Percentiles rank a stretch among this genome's conserved stretches.
Evolutionary conservation across 805 yeast genomes (phyloP).

Genomic region (Sporopachydermia lactativora): DNA sequence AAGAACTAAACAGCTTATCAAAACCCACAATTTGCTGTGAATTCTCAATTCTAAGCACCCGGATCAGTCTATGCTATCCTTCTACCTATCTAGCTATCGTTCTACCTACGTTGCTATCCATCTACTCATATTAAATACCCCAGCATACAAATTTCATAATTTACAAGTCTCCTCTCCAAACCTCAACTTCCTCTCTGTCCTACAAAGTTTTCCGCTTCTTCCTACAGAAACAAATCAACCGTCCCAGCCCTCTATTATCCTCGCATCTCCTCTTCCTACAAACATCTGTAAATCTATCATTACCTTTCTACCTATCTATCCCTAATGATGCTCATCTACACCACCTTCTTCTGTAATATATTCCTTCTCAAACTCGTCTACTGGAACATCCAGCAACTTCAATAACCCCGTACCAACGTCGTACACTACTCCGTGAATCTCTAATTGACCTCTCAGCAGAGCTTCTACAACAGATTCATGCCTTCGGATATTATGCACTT

Average conservation of each 20-base stretch:
- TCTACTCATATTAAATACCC: no score
- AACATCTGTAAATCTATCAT: not conserved
- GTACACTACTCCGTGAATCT: constrained; percentile 74
- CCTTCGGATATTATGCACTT: constrained; percentile 46
- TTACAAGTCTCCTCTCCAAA: no score
- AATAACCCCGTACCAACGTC: constrained; percentile 69
- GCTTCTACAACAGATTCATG: constrained; percentile 62
- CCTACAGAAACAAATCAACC: not conserved
- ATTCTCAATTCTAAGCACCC: no score
- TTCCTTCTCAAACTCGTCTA: constrained; percentile 12
- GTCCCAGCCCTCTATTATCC: not conserved
- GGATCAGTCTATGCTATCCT: no score
- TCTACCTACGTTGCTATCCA: no score
- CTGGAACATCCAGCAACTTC: constrained; percentile 27
- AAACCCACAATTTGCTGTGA: no score
- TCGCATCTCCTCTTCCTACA: not conserved
- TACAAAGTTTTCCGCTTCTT: no score
- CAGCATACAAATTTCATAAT: no score
- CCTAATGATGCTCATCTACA: not conserved
- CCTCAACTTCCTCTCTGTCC: no score
- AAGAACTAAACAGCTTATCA: no score
- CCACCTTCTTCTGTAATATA: constrained; percentile 6
- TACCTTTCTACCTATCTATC: not conserved
- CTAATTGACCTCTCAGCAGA: constrained; percentile 42
- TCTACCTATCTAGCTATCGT: no score